These are phyloP conservation scores for Manihot esculenta DNA, from an alignment of 441 rosid species.

Conservation along the genomic window DNA sequence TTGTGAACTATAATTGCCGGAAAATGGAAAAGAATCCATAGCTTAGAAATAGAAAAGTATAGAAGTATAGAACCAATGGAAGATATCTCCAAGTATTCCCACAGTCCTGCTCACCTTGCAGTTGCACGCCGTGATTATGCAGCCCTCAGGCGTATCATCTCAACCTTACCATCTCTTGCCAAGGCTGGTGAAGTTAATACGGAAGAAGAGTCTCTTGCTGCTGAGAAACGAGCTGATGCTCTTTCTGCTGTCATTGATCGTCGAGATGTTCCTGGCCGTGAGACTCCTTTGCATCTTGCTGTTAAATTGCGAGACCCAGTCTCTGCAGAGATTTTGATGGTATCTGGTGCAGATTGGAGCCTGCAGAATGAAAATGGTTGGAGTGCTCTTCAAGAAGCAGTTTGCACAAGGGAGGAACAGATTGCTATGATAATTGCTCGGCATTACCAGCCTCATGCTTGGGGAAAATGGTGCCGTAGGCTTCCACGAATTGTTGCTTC, in stretches of 20 bases:
- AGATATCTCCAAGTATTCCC: slow-evolving; percentile 66
- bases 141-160: slow-evolving; percentile 53
- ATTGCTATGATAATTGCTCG: slow-evolving; percentile 87
- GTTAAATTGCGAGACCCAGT: slow-evolving; percentile 73
- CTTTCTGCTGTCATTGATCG: slow-evolving; percentile 71
- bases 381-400: slow-evolving; percentile 99
- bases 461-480: slow-evolving; percentile 99
- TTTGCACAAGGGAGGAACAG: slow-evolving; percentile 86
- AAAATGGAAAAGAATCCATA: slow-evolving; percentile 28
- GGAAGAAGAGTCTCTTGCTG: slow-evolving; percentile 75
- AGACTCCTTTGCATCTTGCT: slow-evolving; percentile 95
- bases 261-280: slow-evolving; percentile 93
- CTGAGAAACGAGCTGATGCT: slow-evolving; percentile 78
- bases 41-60: slow-evolving; percentile 26
- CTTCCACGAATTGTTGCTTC: slow-evolving; percentile 91
- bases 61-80: slow-evolving; percentile 54
- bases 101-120: slow-evolving; percentile 91
- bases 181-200: slow-evolving; percentile 85
- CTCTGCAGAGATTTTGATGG: slow-evolving; percentile 93
- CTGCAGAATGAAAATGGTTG: slow-evolving; percentile 98
- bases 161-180: slow-evolving; percentile 63
- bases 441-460: slow-evolving; percentile 95
- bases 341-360: slow-evolving; percentile 99
- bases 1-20: slow-evolving; percentile 7
- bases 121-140: slow-evolving; percentile 77